A percentile compares a stretch with the other conserved stretches of the same genome.
Conservation (phyloP, 177 flowering plant species). For the Telopea speciosissima region DNA sequence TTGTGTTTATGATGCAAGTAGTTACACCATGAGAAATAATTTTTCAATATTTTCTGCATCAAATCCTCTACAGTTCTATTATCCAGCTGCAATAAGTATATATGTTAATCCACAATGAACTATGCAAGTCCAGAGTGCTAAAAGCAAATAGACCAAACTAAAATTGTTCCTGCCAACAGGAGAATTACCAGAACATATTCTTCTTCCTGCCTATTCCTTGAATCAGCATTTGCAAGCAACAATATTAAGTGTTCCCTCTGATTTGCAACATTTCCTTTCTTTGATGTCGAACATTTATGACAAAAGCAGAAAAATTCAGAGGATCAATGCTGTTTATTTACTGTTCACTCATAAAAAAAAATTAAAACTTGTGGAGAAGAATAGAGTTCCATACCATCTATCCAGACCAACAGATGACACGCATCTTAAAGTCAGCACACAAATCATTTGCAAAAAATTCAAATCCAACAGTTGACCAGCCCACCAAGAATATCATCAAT, state of each 20-base stretch:
- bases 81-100: slow-evolving; percentile 46
- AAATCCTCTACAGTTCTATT: slow-evolving; percentile 40
- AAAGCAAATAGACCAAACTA: background rate
- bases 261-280: slow-evolving; percentile 98
- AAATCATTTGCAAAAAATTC: too few species aligned
- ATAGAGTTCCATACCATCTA: too few species aligned
- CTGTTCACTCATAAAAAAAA: too few species aligned
- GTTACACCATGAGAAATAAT: slow-evolving; percentile 80
- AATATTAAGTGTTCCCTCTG: slow-evolving; percentile 95
- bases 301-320: slow-evolving; percentile 12
- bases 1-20: slow-evolving; percentile 57
- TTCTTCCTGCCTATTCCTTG: slow-evolving; percentile 29
- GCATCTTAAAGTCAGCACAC: too few species aligned
- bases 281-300: slow-evolving; percentile 18
- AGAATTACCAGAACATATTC: slow-evolving; percentile 29
- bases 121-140: background rate
- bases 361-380: too few species aligned
- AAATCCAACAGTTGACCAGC: too few species aligned
- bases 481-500: too few species aligned
- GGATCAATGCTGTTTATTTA: background rate
- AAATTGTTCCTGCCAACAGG: background rate
- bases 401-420: too few species aligned
- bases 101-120: slow-evolving; percentile 8
- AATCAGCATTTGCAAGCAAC: slow-evolving; percentile 81
- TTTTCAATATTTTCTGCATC: slow-evolving; percentile 66